phyloP scores from a whole-genome alignment of 805 yeast genomes.

The Metschnikowia henanensis region DNA sequence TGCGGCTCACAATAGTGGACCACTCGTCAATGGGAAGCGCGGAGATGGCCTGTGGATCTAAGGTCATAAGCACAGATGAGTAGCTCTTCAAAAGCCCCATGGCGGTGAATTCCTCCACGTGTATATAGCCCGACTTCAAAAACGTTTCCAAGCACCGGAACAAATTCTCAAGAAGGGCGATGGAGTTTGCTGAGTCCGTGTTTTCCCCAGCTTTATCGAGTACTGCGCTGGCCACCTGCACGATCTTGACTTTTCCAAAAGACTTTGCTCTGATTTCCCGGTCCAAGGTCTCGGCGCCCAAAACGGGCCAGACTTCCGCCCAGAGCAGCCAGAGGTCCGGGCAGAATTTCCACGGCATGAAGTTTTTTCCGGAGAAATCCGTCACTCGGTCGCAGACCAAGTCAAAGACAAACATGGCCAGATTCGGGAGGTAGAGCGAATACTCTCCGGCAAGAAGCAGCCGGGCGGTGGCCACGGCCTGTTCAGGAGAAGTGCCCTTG shows the following conservation, averaged over 20 bases:
- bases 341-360: conserved; percentile 43
- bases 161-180: conserved; percentile 15
- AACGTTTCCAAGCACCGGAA: conserved; percentile 22
- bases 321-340: conserved; percentile 52
- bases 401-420: conserved; percentile 54
- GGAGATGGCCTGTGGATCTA: not conserved
- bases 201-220: conserved; percentile 6
- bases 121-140: conserved; percentile 26
- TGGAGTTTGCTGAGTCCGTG: not conserved
- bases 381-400: conserved; percentile 60
- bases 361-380: conserved; percentile 42
- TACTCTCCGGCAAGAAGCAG: conserved; percentile 32
- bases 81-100: conserved; percentile 28
- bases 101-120: conserved; percentile 32
- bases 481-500: conserved; percentile 43
- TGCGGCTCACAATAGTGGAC: conserved; percentile 24
- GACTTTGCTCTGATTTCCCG: conserved; percentile 35
- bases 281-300: conserved; percentile 23
- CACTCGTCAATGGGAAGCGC: conserved; percentile 18
- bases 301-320: conserved; percentile 35
- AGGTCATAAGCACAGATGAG: conserved; percentile 4
- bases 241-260: conserved; percentile 35
- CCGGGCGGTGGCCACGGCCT: conserved; percentile 38
- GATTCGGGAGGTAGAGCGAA: conserved; percentile 53
- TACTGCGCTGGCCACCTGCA: conserved; percentile 18